A percentile compares a stretch with the other conserved stretches of the same genome.
phyloP scores from a whole-genome alignment of 768 basidiomycete species.

The Boletus sp. region DNA sequence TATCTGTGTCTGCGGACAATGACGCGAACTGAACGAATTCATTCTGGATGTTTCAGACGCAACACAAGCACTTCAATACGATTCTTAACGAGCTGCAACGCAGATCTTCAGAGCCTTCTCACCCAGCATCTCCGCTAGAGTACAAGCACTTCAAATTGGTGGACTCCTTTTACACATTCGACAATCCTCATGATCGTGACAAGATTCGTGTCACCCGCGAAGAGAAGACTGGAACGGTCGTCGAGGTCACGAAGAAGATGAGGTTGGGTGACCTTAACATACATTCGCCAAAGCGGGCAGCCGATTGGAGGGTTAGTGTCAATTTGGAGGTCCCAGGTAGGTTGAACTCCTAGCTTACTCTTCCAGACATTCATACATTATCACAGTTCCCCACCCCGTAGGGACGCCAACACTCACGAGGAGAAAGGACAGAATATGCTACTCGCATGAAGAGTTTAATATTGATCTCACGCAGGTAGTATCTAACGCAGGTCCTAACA shows the following conservation, averaged over 20 bases:
- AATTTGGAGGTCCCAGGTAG: slow-evolving; percentile 87
- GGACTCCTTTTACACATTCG: slow-evolving; percentile 71
- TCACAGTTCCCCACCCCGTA: slow-evolving; percentile 63
- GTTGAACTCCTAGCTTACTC: slow-evolving; percentile 25
- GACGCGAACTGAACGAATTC: slow-evolving; percentile 11
- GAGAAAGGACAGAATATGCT: slow-evolving; percentile 89
- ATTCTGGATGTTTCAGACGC: slow-evolving; percentile 47
- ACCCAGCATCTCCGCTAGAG: slow-evolving; percentile 56
- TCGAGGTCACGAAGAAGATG: slow-evolving; percentile 74
- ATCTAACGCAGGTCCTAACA: slow-evolving; percentile 45
- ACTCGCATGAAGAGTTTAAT: slow-evolving; percentile 88
- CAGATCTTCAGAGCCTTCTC: slow-evolving; percentile 48
- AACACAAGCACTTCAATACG: slow-evolving; percentile 85
- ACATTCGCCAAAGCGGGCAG: slow-evolving; percentile 72
- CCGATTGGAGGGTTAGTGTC: slow-evolving; percentile 93
- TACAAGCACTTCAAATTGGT: slow-evolving; percentile 78
- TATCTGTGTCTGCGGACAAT: slow-evolving; percentile 16
- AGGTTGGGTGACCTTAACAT: slow-evolving; percentile 88
- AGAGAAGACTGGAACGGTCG: slow-evolving; percentile 62
- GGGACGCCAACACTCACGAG: slow-evolving; percentile 61
- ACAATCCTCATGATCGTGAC: slow-evolving; percentile 37
- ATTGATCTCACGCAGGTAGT: slow-evolving; percentile 95
- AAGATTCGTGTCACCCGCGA: slow-evolving; percentile 86
- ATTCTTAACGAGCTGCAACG: slow-evolving; percentile 82
- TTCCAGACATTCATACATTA: background rate